These are phyloP conservation scores for Calonectria leucothoes DNA, from an alignment of 2,329 filamentous ascomycete species.

Conservation along the genomic window DNA sequence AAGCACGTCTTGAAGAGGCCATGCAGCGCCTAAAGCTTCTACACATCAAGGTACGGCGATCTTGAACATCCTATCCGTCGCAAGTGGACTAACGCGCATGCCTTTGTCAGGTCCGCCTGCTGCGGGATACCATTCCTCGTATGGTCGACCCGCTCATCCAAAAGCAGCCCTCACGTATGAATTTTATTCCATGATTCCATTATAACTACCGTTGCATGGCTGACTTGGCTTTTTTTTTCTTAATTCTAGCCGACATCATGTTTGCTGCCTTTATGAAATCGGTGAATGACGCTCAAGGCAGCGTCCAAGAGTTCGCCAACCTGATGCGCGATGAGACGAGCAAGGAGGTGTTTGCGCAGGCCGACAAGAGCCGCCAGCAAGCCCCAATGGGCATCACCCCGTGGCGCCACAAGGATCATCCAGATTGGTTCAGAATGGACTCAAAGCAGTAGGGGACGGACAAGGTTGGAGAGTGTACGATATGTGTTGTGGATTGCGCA, in stretches of 20 bases:
- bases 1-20: conserved; percentile 61
- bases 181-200: neutral
- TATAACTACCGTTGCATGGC: conserved; percentile 7
- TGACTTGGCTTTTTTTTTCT: conserved; percentile 27
- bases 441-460: conserved; percentile 26
- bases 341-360: conserved; percentile 63
- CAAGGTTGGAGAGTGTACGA: neutral
- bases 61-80: conserved; percentile 22
- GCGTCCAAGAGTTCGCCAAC: conserved; percentile 64
- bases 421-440: conserved; percentile 64
- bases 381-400: conserved; percentile 68
- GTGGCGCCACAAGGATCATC: conserved; percentile 69
- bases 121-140: conserved; percentile 51
- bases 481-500: conserved; percentile 4
- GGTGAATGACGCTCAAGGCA: conserved; percentile 58
- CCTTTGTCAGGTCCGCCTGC: conserved; percentile 44
- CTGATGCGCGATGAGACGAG: conserved; percentile 60
- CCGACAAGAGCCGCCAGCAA: conserved; percentile 63
- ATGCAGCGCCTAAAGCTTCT: conserved; percentile 64
- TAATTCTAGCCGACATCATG: conserved; percentile 60
- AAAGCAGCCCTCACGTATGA: conserved; percentile 64
- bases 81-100: conserved; percentile 32
- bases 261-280: conserved; percentile 61
- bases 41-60: conserved; percentile 61
- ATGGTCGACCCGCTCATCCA: conserved; percentile 61